These are phyloP conservation scores for Globisporangium yorkense DNA, from an alignment of 352 stramenopile genomes.

Conservation along the genomic window DNA sequence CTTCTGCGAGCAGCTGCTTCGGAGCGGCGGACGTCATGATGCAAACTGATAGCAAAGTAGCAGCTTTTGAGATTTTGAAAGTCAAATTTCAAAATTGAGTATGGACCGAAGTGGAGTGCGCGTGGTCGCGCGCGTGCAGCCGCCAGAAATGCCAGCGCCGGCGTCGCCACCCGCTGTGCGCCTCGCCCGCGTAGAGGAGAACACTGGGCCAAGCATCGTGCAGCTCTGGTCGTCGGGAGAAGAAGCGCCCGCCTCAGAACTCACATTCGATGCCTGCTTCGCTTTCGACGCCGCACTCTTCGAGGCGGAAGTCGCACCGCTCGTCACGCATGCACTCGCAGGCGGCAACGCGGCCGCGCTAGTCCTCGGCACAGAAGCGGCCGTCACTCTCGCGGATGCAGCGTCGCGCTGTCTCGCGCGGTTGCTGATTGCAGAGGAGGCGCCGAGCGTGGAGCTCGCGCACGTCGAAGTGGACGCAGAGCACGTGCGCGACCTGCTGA, in stretches of 20 bases:
- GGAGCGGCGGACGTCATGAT: not conserved
- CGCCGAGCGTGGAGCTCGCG: not conserved
- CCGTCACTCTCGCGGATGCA: not conserved
- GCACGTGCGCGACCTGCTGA: constrained; percentile 49
- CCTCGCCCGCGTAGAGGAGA: no score
- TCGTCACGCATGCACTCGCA: not conserved
- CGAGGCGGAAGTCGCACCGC: not conserved
- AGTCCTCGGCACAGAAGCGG: not conserved
- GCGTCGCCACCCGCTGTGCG: no score
- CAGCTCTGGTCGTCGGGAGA: no score
- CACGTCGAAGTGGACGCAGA: not conserved
- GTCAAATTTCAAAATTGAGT: not conserved
- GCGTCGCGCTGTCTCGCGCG: not conserved
- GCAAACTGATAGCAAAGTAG: not conserved
- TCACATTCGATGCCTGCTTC: not conserved
- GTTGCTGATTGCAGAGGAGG: not conserved
- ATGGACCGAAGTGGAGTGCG: no score
- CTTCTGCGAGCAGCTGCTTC: constrained; percentile 51
- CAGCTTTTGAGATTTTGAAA: not conserved
- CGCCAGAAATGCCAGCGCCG: no score
- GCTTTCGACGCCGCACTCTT: not conserved
- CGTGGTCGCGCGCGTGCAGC: no score
- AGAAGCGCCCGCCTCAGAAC: no score
- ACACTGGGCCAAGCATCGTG: no score
- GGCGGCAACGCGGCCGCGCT: not conserved